These are phyloP conservation scores for Colletotrichum paranaense DNA, from an alignment of 2,329 filamentous ascomycete species.

Conservation along the genomic window DNA sequence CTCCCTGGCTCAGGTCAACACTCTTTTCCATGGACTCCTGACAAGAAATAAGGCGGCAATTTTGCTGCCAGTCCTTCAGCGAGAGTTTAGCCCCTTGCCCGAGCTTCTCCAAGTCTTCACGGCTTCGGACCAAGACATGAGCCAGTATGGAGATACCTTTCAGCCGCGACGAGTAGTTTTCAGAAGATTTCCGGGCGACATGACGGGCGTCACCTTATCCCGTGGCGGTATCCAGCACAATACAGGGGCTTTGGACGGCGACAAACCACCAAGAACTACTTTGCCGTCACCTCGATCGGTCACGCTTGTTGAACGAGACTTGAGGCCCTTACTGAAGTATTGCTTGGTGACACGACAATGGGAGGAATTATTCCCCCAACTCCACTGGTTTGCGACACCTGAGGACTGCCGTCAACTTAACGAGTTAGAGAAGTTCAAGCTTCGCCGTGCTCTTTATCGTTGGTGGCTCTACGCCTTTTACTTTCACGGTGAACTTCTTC, in stretches of 20 bases:
- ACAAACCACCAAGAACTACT: background rate
- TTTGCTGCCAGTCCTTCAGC: constrained; percentile 53
- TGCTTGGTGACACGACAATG: constrained; percentile 51
- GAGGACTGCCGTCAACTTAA: constrained; percentile 58
- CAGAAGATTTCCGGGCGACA: constrained; percentile 48
- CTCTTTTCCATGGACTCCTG: constrained; percentile 54
- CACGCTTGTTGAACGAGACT: constrained; percentile 46
- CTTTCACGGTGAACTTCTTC: constrained; percentile 59
- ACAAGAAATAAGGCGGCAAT: constrained; percentile 52
- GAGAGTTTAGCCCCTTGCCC: constrained; percentile 57
- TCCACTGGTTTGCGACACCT: constrained; percentile 59
- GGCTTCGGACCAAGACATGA: constrained; percentile 51
- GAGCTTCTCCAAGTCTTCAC: constrained; percentile 60
- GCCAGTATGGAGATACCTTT: constrained; percentile 46
- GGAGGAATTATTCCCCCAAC: constrained; percentile 54
- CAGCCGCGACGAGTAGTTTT: constrained; percentile 53
- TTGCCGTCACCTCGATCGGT: constrained; percentile 38
- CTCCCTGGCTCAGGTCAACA: constrained; percentile 51
- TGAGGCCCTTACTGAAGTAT: constrained; percentile 46
- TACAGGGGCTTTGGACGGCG: background rate
- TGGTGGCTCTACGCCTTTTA: constrained; percentile 67
- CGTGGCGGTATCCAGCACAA: constrained; percentile 8
- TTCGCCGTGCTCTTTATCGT: constrained; percentile 61
- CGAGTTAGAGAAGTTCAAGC: constrained; percentile 54
- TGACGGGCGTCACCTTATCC: constrained; percentile 39